phyloP scores from a whole-genome alignment of 768 basidiomycete species.

The Russula sp. region DNA sequence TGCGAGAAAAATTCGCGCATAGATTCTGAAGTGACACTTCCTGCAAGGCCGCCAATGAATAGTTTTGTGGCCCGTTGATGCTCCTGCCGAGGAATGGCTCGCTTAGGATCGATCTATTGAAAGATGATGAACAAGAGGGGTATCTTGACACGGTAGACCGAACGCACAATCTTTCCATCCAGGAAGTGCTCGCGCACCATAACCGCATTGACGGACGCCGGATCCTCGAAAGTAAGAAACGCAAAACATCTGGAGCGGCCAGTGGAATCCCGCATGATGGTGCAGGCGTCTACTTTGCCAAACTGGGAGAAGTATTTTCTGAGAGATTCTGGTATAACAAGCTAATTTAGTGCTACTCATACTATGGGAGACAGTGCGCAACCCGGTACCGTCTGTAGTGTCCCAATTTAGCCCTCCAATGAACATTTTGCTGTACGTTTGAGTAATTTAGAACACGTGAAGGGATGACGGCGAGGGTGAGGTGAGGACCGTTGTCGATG shows the following conservation, averaged over 20 bases:
- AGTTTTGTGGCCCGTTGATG: conserved; percentile 88
- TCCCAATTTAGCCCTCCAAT: conserved; percentile 99
- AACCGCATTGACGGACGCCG: conserved; percentile 86
- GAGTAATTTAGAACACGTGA: conserved; percentile 12
- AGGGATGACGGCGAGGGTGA: conserved; percentile 16
- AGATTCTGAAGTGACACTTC: conserved; percentile 83
- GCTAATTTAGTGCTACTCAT: conserved; percentile 36
- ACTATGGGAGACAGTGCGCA: conserved; percentile 33
- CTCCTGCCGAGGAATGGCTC: conserved; percentile 93
- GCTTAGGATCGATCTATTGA: conserved; percentile 90
- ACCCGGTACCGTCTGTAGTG: conserved; percentile 84
- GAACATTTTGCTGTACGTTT: conserved; percentile 88
- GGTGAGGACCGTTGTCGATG: conserved; percentile 21
- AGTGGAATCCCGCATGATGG: conserved; percentile 94
- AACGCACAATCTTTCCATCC: conserved; percentile 89
- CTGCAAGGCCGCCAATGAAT: conserved; percentile 91
- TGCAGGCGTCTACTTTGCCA: conserved; percentile 92
- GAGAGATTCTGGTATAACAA: conserved; percentile 48
- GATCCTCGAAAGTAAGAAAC: conserved; percentile 91
- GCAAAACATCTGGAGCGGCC: conserved; percentile 95
- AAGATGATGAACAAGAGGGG: background rate
- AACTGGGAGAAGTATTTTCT: conserved; percentile 89
- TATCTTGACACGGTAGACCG: background rate
- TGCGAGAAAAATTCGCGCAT: conserved; percentile 90
- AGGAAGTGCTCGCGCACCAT: conserved; percentile 90